Evolutionary conservation across 257 asterid species (phyloP), one percentile per base, ranked within the genome.

Genomic region (Scutellaria minor): DNA sequence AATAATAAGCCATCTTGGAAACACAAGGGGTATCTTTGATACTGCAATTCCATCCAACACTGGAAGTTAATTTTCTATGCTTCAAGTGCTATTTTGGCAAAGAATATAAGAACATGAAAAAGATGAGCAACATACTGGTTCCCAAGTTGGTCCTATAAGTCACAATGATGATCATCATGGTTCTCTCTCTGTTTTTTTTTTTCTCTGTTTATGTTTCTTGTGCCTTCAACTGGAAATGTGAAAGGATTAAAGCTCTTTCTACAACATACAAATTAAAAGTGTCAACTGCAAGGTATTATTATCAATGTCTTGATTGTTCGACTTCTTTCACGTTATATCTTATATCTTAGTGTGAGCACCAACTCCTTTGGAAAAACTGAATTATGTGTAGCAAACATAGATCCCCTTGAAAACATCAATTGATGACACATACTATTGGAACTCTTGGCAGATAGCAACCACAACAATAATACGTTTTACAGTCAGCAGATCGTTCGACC

Each of bases 401-500:
- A 31, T 27, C 15, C 45, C 18, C 44, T 11, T 40, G 22, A 31
- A 48, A 66, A 35, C 10, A 54, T 41, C 7, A 20, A 52, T n/a
- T 2, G 56, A 20, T 64, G 22, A 35, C n/a, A 62, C 35, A 14
- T 31, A 37, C 46, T 4, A 45, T 45, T 41, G 7, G 14, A 59
- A 2, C 15, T 58, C 46, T 50, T 66, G 12, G 54, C 63, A 22
- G 50, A 20, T 5, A 42, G 20, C 50, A 60, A 40, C 44, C 9
- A 31, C 42, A 46, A 4, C 6, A 52, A 62, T 15, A 35, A n/a
- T 18, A 41, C 3, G 9, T 47, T 27, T 41, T 9, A 68, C 59
- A 69, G 70, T 31, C 35, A 22, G 18, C 68, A 20, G 0, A 48
- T 24, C 22, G 7, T 74, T 50, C 68, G 62, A 37, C 75, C 56